These are phyloP conservation scores for Curvularia sp. DNA, from an alignment of 2,329 filamentous ascomycete species.

Conservation along the genomic window DNA sequence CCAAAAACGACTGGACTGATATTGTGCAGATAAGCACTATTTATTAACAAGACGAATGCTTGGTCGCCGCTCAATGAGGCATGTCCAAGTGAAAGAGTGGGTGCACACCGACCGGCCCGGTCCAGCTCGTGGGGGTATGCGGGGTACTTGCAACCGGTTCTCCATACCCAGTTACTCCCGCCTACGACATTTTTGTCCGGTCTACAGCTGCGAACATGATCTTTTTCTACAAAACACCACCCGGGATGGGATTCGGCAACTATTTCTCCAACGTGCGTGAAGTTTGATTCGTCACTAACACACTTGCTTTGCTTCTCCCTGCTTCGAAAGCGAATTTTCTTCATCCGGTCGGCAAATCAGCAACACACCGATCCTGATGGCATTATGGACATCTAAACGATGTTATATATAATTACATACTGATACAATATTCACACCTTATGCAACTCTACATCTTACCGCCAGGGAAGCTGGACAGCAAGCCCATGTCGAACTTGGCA, in stretches of 20 bases:
- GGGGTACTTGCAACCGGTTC: neutral
- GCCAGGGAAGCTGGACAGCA: slow-evolving; percentile 28
- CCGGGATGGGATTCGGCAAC: neutral
- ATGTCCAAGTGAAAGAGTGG: neutral
- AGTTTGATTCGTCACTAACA: neutral
- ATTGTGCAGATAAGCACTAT: neutral
- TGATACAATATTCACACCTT: neutral
- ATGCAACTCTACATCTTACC: slow-evolving; percentile 2
- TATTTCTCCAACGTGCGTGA: neutral
- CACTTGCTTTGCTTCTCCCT: too few relatives aligned
- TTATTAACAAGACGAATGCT: neutral
- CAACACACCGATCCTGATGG: neutral
- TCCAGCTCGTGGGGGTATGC: neutral
- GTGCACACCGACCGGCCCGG: slow-evolving; percentile 1
- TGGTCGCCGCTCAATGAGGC: neutral
- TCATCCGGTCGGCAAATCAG: neutral
- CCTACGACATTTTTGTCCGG: neutral
- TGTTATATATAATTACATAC: neutral
- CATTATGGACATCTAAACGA: neutral
- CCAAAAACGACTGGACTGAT: neutral
- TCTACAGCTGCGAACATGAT: neutral
- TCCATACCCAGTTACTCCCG: neutral
- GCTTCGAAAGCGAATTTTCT: neutral
- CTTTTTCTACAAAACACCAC: neutral
- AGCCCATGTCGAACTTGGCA: slow-evolving; percentile 21